These are phyloP conservation scores for Fusarium circinatum DNA, from an alignment of 2,329 filamentous ascomycete genomes.

Conservation along the genomic window DNA sequence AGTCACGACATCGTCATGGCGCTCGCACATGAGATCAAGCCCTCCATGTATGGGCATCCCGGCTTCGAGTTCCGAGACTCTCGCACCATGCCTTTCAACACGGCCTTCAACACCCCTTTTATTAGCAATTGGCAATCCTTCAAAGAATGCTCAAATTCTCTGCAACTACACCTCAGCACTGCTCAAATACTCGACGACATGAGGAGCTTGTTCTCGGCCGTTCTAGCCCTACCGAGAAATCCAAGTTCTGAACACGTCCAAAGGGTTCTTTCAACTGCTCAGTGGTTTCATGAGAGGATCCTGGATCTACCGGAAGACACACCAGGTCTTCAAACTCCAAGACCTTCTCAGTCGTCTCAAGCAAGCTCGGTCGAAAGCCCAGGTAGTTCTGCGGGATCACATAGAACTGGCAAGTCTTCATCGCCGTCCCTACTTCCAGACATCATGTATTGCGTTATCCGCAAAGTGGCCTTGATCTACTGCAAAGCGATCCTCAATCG, in stretches of 20 bases:
- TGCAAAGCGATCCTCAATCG: slow-evolving; percentile 57
- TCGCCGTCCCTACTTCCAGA: slow-evolving; percentile 48
- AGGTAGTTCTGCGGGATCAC: slow-evolving; percentile 25
- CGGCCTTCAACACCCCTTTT: slow-evolving; percentile 60
- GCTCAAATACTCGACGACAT: slow-evolving; percentile 63
- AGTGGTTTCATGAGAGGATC: slow-evolving; percentile 55
- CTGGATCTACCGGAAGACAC: slow-evolving; percentile 46
- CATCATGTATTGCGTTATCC: slow-evolving; percentile 59
- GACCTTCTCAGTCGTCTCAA: slow-evolving; percentile 22
- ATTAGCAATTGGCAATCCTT: slow-evolving; percentile 56
- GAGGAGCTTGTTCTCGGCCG: slow-evolving; percentile 57
- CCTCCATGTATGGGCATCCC: slow-evolving; percentile 53
- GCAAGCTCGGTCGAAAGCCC: slow-evolving; percentile 23
- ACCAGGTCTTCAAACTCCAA: slow-evolving; percentile 17
- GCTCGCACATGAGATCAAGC: slow-evolving; percentile 57
- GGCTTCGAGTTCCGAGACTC: slow-evolving; percentile 56
- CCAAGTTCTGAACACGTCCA: slow-evolving; percentile 51
- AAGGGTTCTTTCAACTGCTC: slow-evolving; percentile 52
- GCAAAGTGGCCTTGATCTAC: slow-evolving; percentile 59
- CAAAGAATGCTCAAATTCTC: slow-evolving; percentile 51
- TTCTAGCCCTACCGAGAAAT: slow-evolving; percentile 52
- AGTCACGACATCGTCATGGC: slow-evolving; percentile 61
- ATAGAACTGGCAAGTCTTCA: slow-evolving; percentile 26
- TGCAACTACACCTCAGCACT: slow-evolving; percentile 58
- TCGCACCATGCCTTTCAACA: slow-evolving; percentile 53